These are phyloP conservation scores for Takashimella koratensis DNA, from an alignment of 1,284 basidiomycete genomes.

Conservation along the genomic window DNA sequence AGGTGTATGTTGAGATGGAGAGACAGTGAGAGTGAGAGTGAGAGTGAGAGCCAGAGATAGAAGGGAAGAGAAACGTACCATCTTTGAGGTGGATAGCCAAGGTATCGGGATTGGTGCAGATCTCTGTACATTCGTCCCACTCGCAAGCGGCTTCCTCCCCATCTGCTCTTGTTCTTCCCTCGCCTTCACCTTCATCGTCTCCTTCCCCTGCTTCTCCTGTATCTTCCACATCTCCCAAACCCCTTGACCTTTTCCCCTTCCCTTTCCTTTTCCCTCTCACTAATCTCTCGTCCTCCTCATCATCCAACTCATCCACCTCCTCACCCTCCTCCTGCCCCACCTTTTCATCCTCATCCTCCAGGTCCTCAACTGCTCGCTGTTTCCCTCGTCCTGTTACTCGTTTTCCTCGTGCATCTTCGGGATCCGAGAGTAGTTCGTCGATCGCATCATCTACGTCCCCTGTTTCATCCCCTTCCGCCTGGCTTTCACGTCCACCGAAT, in stretches of 20 bases:
- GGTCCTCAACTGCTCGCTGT: neutral
- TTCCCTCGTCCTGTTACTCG: neutral
- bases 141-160: constrained; percentile 9
- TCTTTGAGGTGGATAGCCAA: constrained; percentile 32
- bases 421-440: constrained; percentile 26
- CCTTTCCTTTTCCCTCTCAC: constrained; percentile 13
- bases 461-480: constrained; percentile 4
- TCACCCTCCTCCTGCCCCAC: constrained; percentile 16
- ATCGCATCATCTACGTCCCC: constrained; percentile 33
- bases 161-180: neutral
- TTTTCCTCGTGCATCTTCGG: neutral
- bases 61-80: constrained; percentile 17
- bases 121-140: constrained; percentile 30
- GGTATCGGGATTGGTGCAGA: constrained; percentile 15
- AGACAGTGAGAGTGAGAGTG: neutral
- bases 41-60: neutral
- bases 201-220: neutral
- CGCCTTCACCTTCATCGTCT: constrained; percentile 2
- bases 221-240: neutral
- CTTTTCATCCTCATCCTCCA: neutral
- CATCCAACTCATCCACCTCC: constrained; percentile 1
- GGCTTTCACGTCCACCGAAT: neutral
- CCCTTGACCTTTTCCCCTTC: neutral
- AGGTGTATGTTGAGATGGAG: neutral
- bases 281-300: constrained; percentile 3